These are phyloP conservation scores for Globisporangium camurandrum DNA, from an alignment of 352 stramenopile species.

Conservation along the genomic window DNA sequence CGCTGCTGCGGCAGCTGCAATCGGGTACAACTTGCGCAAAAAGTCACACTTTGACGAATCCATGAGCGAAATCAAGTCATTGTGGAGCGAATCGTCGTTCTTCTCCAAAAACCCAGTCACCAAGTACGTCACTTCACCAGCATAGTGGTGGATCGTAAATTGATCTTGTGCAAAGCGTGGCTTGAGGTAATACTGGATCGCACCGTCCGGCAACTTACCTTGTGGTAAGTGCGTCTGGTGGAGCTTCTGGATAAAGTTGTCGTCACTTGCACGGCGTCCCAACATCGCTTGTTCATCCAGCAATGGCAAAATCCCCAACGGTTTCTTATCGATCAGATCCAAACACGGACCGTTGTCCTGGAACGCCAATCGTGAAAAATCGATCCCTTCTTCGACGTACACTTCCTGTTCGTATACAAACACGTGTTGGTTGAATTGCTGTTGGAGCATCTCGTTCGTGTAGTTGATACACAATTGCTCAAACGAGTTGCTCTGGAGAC, in stretches of 20 bases:
- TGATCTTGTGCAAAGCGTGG: constrained; percentile 84
- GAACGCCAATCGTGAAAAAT: constrained; percentile 89
- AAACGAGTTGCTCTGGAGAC: constrained; percentile 90
- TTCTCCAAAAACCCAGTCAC: constrained; percentile 96
- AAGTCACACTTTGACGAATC: constrained; percentile 80
- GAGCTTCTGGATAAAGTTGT: constrained; percentile 90
- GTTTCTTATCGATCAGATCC: constrained; percentile 92
- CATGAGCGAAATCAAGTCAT: constrained; percentile 84
- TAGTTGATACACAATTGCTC: constrained; percentile 97
- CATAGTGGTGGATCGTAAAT: constrained; percentile 97
- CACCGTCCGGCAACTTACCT: constrained; percentile 68
- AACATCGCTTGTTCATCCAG: constrained; percentile 96
- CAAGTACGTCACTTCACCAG: constrained; percentile 94
- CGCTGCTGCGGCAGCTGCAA: constrained; percentile 27
- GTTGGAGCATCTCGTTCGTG: constrained; percentile 94
- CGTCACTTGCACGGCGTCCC: constrained; percentile 81
- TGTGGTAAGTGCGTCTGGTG: constrained; percentile 84
- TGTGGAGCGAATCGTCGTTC: constrained; percentile 96
- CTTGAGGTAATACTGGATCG: constrained; percentile 80
- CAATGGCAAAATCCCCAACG: constrained; percentile 87
- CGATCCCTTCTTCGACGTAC: constrained; percentile 95
- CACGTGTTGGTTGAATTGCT: constrained; percentile 94
- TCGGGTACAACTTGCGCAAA: constrained; percentile 64
- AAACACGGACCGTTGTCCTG: constrained; percentile 91
- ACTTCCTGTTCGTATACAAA: constrained; percentile 97